Evolutionary conservation across 441 rosid species (phyloP), one percentile per base, ranked within the genome.

Genomic region (Kokia cookei): DNA sequence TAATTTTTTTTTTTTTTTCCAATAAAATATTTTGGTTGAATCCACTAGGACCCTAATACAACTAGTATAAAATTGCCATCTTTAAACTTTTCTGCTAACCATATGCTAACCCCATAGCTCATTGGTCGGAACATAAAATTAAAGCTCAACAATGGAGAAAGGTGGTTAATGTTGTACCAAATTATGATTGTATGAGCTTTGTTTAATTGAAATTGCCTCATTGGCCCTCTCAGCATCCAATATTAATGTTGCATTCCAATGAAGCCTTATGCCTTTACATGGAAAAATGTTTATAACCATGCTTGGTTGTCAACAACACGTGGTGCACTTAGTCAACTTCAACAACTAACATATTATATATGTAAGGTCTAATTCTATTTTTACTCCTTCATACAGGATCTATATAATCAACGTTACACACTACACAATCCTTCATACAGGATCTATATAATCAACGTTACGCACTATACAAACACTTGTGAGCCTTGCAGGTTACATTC

Each of bases 51-150:
- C 42, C 65, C 2, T 3, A 32, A 15, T 60, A 7, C 43, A 60
- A 55, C 10, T 55, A 55, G 8, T 71, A 58, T 70, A 73, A 74
- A 70, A 71, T 59, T 26, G 62, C 37, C 68, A 22, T 42, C 48
- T 66, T 62, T 65, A 2, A 72, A 61, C 26, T 51, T 67, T 24
- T 45, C 19, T 55, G 59, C 27, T 65, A 19, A 55, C 60, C 7
- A 7, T 45, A 37, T 59, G 79, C 65, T 67, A 55, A 40, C 55
- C 43, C 51, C 14, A 7, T 51, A 65, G 60, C 65, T 59, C 47
- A 73, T 73, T 82, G 80, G 84, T 32, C 19, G 27, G 64, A 32
- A 32, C 6, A 32, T 32, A 32, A 12, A 19, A 4, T 17, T 63
- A 27, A 53, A 57, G 74, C 50, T 40, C 69, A 32, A 32, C 37